A percentile compares a stretch with the other conserved stretches of the same genome.
phyloP scores from a whole-genome alignment of 148 eudicot genomes.

The Rhododendron ovatum region DNA sequence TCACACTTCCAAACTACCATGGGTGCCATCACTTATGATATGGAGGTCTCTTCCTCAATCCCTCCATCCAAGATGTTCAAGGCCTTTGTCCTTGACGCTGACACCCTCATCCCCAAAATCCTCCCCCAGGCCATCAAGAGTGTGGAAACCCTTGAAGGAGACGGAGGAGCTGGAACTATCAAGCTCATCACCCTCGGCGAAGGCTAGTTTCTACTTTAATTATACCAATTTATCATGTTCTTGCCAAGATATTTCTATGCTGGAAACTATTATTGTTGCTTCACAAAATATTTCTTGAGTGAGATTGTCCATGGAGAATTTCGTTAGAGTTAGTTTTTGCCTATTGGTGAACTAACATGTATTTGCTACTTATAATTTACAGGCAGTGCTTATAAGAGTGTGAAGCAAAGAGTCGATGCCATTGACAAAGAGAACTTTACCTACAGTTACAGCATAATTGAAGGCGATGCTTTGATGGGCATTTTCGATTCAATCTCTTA shows the following conservation, averaged over 20 bases:
- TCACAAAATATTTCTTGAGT: not conserved
- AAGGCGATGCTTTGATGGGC: slow-evolving; percentile 14
- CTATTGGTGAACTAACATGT: not conserved
- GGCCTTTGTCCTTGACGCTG: slow-evolving; percentile 20
- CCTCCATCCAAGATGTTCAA: slow-evolving; percentile 26
- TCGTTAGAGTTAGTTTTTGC: too few relatives aligned
- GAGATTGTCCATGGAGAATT: not conserved
- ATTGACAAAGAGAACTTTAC: slow-evolving; percentile 9
- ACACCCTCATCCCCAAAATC: slow-evolving; percentile 30
- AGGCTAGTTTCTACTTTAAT: slow-evolving; percentile 11
- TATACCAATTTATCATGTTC: not conserved
- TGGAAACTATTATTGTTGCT: not conserved
- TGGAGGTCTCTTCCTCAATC: slow-evolving; percentile 20
- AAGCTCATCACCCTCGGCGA: slow-evolving; percentile 24
- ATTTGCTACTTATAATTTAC: not conserved
- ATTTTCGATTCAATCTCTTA: slow-evolving; percentile 2
- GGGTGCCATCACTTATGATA: slow-evolving; percentile 22
- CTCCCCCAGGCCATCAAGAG: slow-evolving; percentile 27
- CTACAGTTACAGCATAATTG: slow-evolving; percentile 13
- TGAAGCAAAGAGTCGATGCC: not conserved
- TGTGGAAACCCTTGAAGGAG: slow-evolving; percentile 10
- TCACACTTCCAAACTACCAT: not conserved
- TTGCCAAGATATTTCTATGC: not conserved
- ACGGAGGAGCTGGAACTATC: slow-evolving; percentile 16
- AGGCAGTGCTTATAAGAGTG: slow-evolving; percentile 5